Percentiles rank a stretch among this genome's conserved stretches.
phyloP scores from a whole-genome alignment of 2,329 filamentous ascomycete genomes.

The Geosmithia morbida region DNA sequence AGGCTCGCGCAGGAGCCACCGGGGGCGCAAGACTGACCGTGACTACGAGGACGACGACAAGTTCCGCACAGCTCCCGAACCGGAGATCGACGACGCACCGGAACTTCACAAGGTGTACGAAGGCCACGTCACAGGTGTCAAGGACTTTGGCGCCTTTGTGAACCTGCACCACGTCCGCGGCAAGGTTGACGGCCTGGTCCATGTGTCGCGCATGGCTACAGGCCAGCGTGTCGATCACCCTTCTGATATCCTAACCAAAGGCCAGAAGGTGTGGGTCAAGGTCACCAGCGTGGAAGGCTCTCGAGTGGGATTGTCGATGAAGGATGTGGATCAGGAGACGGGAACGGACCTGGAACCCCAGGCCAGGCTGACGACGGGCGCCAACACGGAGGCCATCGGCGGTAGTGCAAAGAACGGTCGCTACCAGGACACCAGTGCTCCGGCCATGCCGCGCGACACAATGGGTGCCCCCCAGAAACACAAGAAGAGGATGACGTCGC shows the following conservation, averaged over 20 bases:
- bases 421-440: constrained; percentile 9
- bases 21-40: constrained; percentile 23
- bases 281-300: constrained; percentile 73
- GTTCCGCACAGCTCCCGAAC: constrained; percentile 50
- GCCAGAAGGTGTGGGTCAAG: constrained; percentile 84
- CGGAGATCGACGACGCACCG: constrained; percentile 69
- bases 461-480: constrained; percentile 31
- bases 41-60: constrained; percentile 29
- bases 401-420: constrained; percentile 24
- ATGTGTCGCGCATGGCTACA: constrained; percentile 78
- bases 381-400: constrained; percentile 74
- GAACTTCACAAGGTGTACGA: constrained; percentile 79
- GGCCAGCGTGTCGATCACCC: constrained; percentile 84
- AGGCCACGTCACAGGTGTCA: constrained; percentile 79
- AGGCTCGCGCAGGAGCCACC: constrained; percentile 14
- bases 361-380: constrained; percentile 68
- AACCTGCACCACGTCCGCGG: constrained; percentile 78
- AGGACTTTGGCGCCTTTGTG: constrained; percentile 92
- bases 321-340: constrained; percentile 84
- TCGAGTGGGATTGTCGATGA: constrained; percentile 85
- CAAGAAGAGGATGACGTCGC: constrained; percentile 90
- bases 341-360: constrained; percentile 74
- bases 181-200: constrained; percentile 84
- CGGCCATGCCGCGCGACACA: constrained; percentile 20
- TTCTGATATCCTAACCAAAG: constrained; percentile 67